A percentile compares a stretch with the other conserved stretches of the same genome.
Conservation (phyloP, 257 asterid species). For the Nicotiana benthamiana region DNA sequence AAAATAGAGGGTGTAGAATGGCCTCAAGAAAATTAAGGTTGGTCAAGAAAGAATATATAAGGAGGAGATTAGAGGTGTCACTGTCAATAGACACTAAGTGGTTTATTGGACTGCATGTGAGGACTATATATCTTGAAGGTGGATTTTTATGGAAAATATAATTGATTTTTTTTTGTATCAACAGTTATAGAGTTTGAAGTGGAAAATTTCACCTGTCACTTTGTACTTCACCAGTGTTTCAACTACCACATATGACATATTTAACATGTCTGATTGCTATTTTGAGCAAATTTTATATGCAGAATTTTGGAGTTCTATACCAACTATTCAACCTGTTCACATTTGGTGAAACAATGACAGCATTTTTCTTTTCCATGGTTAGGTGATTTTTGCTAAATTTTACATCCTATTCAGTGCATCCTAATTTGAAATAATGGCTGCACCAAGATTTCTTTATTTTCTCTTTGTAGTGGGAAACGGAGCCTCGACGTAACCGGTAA, state of each 20-base stretch:
- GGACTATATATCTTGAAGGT: slow-evolving; percentile 1
- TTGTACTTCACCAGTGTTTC: slow-evolving; percentile 11
- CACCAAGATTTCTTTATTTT: background rate
- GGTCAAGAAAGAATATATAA: slow-evolving; percentile 35
- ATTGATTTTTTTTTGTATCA: background rate
- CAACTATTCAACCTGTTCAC: slow-evolving; percentile 17
- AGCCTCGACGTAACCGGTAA: too few relatives aligned
- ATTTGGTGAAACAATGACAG: slow-evolving; percentile 29
- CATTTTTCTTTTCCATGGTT: slow-evolving; percentile 25
- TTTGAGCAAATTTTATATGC: slow-evolving; percentile 11
- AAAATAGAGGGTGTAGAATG: slow-evolving; percentile 17
- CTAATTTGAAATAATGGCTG: background rate
- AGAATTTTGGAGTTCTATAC: background rate
- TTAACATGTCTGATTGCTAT: slow-evolving; percentile 8
- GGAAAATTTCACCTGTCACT: background rate
- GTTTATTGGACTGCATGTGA: slow-evolving; percentile 5
- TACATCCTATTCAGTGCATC: background rate
- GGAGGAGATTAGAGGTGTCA: slow-evolving; percentile 10
- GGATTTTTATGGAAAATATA: slow-evolving; percentile 1
- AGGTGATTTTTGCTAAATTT: slow-evolving; percentile 15
- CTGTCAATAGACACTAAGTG: background rate
- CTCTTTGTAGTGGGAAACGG: too few relatives aligned
- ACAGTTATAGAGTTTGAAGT: background rate
- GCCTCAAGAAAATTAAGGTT: slow-evolving; percentile 14
- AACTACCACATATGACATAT: background rate